Evolutionary conservation across 768 basidiomycete genomes (phyloP), one percentile per base, ranked within the genome.

Genomic region (Russula earlei): DNA sequence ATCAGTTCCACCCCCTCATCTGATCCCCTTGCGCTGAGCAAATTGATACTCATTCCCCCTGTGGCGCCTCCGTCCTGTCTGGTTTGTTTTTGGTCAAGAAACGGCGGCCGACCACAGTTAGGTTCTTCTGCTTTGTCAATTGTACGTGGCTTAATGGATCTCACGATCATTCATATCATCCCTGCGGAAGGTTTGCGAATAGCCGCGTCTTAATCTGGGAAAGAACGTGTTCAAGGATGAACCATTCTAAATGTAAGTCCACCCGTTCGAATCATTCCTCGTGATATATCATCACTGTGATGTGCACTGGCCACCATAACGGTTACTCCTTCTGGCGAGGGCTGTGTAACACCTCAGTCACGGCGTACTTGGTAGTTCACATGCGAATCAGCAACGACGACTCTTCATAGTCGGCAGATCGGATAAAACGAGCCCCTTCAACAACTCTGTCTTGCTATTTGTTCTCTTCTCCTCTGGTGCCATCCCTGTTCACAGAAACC

Each of bases 401-500:
- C 96, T 67, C 93, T 93, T 15, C 79, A 90, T 70, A 71, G 74
- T 54, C 80, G 90, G 58, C 84, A 85, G 49, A 72, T 97, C 44
- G 95, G 89, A 88, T 64, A 97, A 96, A 79, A 85, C 84, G 29
- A 77, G 80, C 44, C 73, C 97, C 42, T 97, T 95, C 69, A 78
- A 74, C 15, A 86, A 95, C 65, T 87, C 89, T 4, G 68, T 82
- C 19, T 72, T 84, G 55, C 78, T 79, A 27, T 84, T 81, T 61
- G 78, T 96, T 54, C 75, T 97, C 8, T 79, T 80, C 49, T 85
- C 87, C 56, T 87, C 93, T 2, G 93, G 95, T 9, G 94, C 93
- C 68, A 93, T 97, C 62, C 93, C 95, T 19, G 95, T 98, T 27
- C 92, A 96, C 69, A 81, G 96, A 58, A 93, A 89, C 71, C 88